Percentiles rank a stretch among this genome's conserved stretches.
phyloP scores from a whole-genome alignment of 2,329 filamentous ascomycete species.

The Fusarium lyarnte region DNA sequence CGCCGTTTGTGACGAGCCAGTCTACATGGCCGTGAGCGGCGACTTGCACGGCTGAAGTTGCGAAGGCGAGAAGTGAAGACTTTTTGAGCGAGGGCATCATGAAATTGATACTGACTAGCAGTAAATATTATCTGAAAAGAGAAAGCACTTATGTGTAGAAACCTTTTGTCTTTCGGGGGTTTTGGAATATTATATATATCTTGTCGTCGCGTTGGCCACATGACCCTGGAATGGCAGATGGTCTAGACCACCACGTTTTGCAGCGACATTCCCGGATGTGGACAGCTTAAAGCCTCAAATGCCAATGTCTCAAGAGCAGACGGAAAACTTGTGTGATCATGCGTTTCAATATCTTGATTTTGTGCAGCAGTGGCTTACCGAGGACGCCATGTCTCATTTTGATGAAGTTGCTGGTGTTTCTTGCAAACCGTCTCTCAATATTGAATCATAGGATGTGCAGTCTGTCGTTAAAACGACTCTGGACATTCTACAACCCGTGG shows the following conservation, averaged over 20 bases:
- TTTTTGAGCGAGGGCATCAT: constrained; percentile 10
- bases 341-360: neutral
- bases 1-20: constrained; percentile 38
- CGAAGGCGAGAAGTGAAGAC: neutral
- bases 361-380: neutral
- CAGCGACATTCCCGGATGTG: neutral
- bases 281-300: neutral
- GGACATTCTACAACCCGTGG: rapidly evolving
- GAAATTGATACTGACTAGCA: neutral
- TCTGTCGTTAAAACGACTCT: neutral
- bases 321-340: neutral
- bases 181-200: neutral
- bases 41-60: neutral
- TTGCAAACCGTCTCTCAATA: neutral
- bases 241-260: constrained; percentile 23
- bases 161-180: rapidly evolving
- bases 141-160: too few relatives aligned
- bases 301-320: neutral
- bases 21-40: constrained; percentile 39
- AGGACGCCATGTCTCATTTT: neutral
- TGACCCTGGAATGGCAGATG: constrained; percentile 1
- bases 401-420: neutral
- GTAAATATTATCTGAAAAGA: neutral
- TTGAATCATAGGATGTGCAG: neutral
- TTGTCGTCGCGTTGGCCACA: neutral